Percentiles rank a stretch among this genome's conserved stretches.
phyloP scores from a whole-genome alignment of 1,139 yeast genomes.

The Yamadazyma sp. region DNA sequence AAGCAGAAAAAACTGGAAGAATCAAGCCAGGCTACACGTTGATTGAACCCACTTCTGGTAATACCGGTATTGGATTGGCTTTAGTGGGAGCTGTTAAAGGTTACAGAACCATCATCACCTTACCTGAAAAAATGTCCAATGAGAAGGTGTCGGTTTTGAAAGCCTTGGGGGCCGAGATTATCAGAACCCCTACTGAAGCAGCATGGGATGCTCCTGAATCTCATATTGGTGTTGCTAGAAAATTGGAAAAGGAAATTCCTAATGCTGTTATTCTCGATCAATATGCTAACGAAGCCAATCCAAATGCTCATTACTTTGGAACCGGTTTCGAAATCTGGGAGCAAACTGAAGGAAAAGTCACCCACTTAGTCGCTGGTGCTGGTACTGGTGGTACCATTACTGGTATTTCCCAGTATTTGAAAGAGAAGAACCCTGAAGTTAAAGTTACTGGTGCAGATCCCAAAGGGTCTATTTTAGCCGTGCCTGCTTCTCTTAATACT shows the following conservation, averaged over 20 bases:
- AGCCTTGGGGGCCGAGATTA: constrained; percentile 88
- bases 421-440: constrained; percentile 65
- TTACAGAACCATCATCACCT: constrained; percentile 81
- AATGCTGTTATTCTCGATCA: constrained; percentile 86
- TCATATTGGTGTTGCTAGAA: constrained; percentile 85
- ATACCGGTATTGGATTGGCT: constrained; percentile 88
- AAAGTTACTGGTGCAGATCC: constrained; percentile 83
- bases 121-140: constrained; percentile 92
- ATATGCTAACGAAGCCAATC: constrained; percentile 76
- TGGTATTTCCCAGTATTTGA: constrained; percentile 76
- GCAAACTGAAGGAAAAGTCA: constrained; percentile 71
- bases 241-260: constrained; percentile 80
- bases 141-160: constrained; percentile 87
- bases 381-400: constrained; percentile 87
- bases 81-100: constrained; percentile 85
- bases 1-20: constrained; percentile 76
- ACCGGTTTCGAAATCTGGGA: constrained; percentile 88
- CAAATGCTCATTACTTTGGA: constrained; percentile 80
- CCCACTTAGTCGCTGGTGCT: constrained; percentile 84
- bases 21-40: constrained; percentile 85
- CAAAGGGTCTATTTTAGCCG: constrained; percentile 80
- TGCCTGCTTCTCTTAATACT: constrained; percentile 71
- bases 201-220: constrained; percentile 94
- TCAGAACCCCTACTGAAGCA: constrained; percentile 90
- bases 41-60: constrained; percentile 89